Evolutionary conservation across 1,284 basidiomycete species (phyloP).

Genomic region (Cutaneotrichosporon sp.): DNA sequence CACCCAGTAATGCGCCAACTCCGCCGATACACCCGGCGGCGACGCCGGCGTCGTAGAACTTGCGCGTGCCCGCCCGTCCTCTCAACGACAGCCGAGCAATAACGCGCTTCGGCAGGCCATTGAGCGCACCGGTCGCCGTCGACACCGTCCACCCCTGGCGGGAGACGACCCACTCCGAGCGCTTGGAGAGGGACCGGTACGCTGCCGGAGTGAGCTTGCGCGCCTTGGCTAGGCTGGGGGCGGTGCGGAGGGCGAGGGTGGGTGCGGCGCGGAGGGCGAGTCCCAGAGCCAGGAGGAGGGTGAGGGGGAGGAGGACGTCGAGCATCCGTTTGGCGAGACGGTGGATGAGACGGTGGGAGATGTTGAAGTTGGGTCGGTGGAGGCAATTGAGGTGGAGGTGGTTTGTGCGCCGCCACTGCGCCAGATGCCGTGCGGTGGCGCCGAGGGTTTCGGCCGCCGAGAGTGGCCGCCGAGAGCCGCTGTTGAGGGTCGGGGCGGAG

Average conservation of each 20-base stretch:
- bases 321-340: conserved; percentile 20
- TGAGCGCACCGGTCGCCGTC: conserved; percentile 32
- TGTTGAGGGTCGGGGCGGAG: too few species aligned
- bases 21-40: conserved; percentile 12
- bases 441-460: not conserved
- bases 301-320: conserved; percentile 27
- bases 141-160: conserved; percentile 25
- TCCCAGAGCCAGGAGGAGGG: conserved; percentile 26
- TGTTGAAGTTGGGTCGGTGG: not conserved
- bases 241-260: conserved; percentile 3
- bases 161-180: conserved; percentile 27
- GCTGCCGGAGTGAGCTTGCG: conserved; percentile 16
- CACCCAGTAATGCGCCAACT: conserved; percentile 20
- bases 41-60: conserved; percentile 32
- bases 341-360: not conserved
- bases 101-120: conserved; percentile 25
- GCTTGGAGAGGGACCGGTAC: conserved; percentile 21
- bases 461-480: not conserved
- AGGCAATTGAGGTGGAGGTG: not conserved
- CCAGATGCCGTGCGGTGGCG: not conserved
- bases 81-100: not conserved
- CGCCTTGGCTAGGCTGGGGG: not conserved
- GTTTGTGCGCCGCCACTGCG: not conserved
- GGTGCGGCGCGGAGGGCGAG: conserved; percentile 23
- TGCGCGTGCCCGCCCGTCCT: conserved; percentile 4